Percentiles rank a stretch among this genome's conserved stretches.
Conservation (phyloP, 352 stramenopile species). For the Globisporangium middletonii region DNA sequence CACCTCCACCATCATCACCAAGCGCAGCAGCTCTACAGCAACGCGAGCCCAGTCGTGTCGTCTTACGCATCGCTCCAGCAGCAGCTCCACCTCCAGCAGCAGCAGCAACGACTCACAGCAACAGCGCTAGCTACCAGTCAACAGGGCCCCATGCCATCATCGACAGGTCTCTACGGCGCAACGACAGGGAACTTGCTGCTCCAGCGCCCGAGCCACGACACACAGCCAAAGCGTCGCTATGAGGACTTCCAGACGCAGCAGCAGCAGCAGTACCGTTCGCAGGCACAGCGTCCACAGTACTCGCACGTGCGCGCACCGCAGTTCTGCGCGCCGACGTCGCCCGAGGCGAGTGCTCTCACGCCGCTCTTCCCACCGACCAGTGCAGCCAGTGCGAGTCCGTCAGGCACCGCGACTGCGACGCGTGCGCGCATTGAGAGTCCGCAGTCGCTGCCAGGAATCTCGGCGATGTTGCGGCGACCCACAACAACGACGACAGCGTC, state of each 20-base stretch:
- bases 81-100: constrained; percentile 1
- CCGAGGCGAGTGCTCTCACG: neutral
- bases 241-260: neutral
- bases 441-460: constrained; percentile 5
- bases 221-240: neutral
- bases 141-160: too few relatives aligned
- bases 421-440: neutral
- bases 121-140: too few relatives aligned
- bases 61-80: constrained; percentile 3
- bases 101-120: neutral
- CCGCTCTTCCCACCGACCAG: neutral
- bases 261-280: neutral
- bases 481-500: neutral
- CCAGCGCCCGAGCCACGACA: neutral
- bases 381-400: neutral
- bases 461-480: neutral
- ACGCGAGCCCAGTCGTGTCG: neutral
- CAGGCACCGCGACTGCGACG: neutral
- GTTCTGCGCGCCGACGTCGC: neutral
- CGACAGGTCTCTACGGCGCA: too few relatives aligned
- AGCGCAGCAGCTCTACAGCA: neutral
- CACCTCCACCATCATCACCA: neutral
- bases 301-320: neutral
- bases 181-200: neutral
- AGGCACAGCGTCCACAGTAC: too few relatives aligned